Evolutionary conservation across 2,329 filamentous ascomycete species (phyloP).

Genomic region (Phyllosticta capitalensis): DNA sequence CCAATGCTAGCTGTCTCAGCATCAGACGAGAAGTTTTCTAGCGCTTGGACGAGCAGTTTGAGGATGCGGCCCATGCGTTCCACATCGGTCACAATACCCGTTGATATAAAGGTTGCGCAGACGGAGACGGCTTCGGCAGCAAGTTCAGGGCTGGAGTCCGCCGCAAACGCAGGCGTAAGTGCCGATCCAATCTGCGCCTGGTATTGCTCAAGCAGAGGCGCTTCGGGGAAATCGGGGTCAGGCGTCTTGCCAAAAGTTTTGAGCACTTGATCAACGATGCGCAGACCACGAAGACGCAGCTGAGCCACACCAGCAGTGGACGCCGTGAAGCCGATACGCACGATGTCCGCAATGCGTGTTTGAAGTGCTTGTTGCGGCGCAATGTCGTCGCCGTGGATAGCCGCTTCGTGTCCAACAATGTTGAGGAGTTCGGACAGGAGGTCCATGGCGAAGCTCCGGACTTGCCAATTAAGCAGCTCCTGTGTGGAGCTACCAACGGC

Average conservation of each 20-base stretch:
- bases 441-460: slow-evolving; percentile 85
- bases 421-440: slow-evolving; percentile 75
- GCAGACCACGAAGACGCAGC: slow-evolving; percentile 79
- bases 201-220: slow-evolving; percentile 91
- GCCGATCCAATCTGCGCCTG: slow-evolving; percentile 97
- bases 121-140: slow-evolving; percentile 95
- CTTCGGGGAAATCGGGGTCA: slow-evolving; percentile 96
- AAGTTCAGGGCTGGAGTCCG: slow-evolving; percentile 89
- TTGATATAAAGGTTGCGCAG: slow-evolving; percentile 95
- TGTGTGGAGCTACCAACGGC: slow-evolving; percentile 46
- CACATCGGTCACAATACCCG: slow-evolving; percentile 92
- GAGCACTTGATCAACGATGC: slow-evolving; percentile 85
- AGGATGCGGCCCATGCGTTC: slow-evolving; percentile 98
- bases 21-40: slow-evolving; percentile 86
- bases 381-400: slow-evolving; percentile 63
- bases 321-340: slow-evolving; percentile 93
- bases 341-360: slow-evolving; percentile 77
- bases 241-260: slow-evolving; percentile 94
- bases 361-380: slow-evolving; percentile 71
- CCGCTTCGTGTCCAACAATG: slow-evolving; percentile 68
- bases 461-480: slow-evolving; percentile 90
- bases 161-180: slow-evolving; percentile 88
- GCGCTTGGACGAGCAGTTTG: slow-evolving; percentile 78
- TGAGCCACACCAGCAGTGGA: slow-evolving; percentile 90
- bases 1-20: slow-evolving; percentile 78